Evolutionary conservation across 441 rosid species (phyloP), one percentile per base, ranked within the genome.

Genomic region (Adansonia rubrostipa): DNA sequence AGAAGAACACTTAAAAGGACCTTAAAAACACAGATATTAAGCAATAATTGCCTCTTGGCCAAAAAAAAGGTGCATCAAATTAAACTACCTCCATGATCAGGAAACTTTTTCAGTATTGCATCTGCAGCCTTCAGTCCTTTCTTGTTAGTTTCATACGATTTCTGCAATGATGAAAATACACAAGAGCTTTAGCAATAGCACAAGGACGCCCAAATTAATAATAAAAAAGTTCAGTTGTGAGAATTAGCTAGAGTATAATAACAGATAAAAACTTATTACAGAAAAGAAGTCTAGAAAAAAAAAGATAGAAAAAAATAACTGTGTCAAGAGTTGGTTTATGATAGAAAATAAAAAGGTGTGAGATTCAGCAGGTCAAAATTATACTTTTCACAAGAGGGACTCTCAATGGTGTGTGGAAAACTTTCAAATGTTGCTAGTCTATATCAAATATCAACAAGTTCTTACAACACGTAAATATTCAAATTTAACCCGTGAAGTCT

Each of bases 111-210:
- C 85, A 95, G 81, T 73, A 97, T 97, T 74, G 99, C 84, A 88
- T 97, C 99, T 33, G 99, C 99, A 15, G 99, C 97, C 90, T 93
- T 97, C 82, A 97, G 77, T 51, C 98, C 99, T 87, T 93, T 97
- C 91, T 97, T 97, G 84, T 95, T 97, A 44, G 96, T 95, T 87
- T 97, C 99, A 84, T 95, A 97, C 19, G 99, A 97, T 95, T 95
- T 97, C 99, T 97, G 90, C 91, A 85, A 78, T 8, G 9, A 73
- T 17, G 6, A 69, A 75, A 73, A 80, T 75, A 77, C 3, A 36
- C 19, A 42, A 63, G 22, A 71, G 7, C 68, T 60, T 74, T 45
- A 74, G n/a, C 24, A 74, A 61, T n/a, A 62, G 11, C 24, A 51
- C 11, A 22, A 6, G 19, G 45, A 48, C 54, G 14, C 9, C 45